A percentile compares a stretch with the other conserved stretches of the same genome.
phyloP scores from a whole-genome alignment of 192 early-diverging fungal species.

The Coemansia sp. region DNA sequence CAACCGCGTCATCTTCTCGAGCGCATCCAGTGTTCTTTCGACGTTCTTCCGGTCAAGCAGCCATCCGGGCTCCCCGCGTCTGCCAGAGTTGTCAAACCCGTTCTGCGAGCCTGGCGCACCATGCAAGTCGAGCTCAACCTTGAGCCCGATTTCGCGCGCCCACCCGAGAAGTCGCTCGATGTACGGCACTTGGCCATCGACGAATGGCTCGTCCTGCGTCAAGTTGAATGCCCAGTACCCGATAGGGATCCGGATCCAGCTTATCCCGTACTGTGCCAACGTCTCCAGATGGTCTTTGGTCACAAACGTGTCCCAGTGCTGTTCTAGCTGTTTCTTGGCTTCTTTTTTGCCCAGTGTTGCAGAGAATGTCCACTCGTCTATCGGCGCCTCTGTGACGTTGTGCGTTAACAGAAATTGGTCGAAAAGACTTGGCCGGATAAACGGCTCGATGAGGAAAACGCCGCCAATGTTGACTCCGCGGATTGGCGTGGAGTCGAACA shows the following conservation, averaged over 20 bases:
- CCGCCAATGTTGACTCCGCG: constrained; percentile 64
- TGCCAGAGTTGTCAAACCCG: constrained; percentile 62
- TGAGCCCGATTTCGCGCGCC: constrained; percentile 56
- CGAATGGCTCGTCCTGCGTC: constrained; percentile 57
- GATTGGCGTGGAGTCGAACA: constrained; percentile 23
- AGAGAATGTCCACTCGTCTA: constrained; percentile 62
- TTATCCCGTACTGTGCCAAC: constrained; percentile 53
- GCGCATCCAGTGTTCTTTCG: constrained; percentile 57
- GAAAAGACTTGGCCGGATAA: constrained; percentile 57
- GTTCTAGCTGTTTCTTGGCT: constrained; percentile 39
- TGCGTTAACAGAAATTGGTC: constrained; percentile 41
- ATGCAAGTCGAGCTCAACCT: constrained; percentile 62
- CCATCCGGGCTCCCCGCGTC: constrained; percentile 55
- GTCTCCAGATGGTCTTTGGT: constrained; percentile 53
- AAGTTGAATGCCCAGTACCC: constrained; percentile 65
- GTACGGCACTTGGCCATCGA: constrained; percentile 56
- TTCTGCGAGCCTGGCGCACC: constrained; percentile 66
- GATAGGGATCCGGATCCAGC: constrained; percentile 62
- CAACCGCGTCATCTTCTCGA: constrained; percentile 58
- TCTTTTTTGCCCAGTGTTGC: constrained; percentile 46
- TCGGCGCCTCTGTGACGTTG: constrained; percentile 29
- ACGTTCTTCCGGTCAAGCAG: constrained; percentile 52
- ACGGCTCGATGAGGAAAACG: constrained; percentile 62
- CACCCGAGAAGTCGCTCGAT: constrained; percentile 55
- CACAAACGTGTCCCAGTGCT: constrained; percentile 63